Evolutionary conservation across 768 basidiomycete species (phyloP).

Genomic region (Fibroporia radiculosa): DNA sequence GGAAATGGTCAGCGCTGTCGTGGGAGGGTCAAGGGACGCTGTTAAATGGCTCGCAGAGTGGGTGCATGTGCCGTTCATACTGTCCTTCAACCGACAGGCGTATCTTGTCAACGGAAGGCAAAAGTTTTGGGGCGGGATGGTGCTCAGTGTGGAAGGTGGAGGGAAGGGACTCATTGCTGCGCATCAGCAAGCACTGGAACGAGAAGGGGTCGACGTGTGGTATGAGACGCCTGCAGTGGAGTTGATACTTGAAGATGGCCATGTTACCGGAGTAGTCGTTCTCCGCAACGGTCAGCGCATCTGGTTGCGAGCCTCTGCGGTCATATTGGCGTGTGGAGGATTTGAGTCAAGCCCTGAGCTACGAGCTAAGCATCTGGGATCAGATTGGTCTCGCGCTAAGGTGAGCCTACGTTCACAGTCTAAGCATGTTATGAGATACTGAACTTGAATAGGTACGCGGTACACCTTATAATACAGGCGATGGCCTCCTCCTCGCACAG

Average conservation of each 20-base stretch:
- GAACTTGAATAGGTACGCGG: constrained; percentile 44
- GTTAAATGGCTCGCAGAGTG: constrained; percentile 48
- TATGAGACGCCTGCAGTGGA: constrained; percentile 42
- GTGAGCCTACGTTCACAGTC: constrained; percentile 29
- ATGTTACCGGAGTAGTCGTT: constrained; percentile 40
- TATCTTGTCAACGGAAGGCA: constrained; percentile 55
- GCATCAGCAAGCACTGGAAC: constrained; percentile 40
- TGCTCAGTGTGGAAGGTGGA: constrained; percentile 51
- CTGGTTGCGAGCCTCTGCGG: constrained; percentile 32
- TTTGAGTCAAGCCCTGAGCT: constrained; percentile 52
- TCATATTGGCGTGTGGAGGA: constrained; percentile 60
- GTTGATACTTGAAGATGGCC: constrained; percentile 30
- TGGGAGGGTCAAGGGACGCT: constrained; percentile 46
- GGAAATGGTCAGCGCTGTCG: constrained; percentile 42
- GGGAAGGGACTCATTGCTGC: constrained; percentile 61
- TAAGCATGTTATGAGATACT: background rate
- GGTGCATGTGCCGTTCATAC: constrained; percentile 44
- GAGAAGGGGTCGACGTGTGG: constrained; percentile 48
- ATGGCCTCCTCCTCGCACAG: constrained; percentile 48
- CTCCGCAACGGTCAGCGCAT: constrained; percentile 28
- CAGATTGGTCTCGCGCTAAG: constrained; percentile 49
- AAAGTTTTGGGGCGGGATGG: constrained; percentile 68
- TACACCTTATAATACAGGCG: constrained; percentile 66
- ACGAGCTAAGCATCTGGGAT: constrained; percentile 48
- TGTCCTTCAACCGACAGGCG: constrained; percentile 61